Conservation (phyloP, 495 filamentous ascomycete genomes). For the Apiosordaria backusii region DNA sequence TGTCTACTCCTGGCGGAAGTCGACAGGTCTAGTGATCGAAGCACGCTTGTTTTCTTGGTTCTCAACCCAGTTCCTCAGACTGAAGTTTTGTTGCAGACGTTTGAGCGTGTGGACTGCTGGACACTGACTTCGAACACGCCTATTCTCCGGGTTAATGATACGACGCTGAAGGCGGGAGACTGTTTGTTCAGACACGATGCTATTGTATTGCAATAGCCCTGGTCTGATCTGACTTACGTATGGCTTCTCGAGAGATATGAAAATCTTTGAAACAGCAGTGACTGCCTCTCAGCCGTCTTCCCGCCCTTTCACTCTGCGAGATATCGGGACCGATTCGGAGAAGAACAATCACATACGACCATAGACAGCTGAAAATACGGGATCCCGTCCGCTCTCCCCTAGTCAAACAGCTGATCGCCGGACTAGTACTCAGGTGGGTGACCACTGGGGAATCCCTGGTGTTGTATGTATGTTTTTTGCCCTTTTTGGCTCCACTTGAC, state of each 20-base stretch:
- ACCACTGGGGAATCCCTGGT: no score
- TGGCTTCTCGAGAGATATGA: neutral
- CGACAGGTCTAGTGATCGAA: neutral
- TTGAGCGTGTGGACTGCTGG: neutral
- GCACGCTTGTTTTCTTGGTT: neutral
- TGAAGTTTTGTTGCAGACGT: neutral
- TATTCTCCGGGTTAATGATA: neutral
- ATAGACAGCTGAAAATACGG: slow-evolving; percentile 31
- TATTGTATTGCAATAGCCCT: neutral
- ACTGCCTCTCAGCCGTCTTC: no score
- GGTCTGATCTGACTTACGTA: neutral
- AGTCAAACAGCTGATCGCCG: slow-evolving; percentile 36
- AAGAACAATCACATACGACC: neutral
- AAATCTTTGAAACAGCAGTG: neutral
- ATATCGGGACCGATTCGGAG: neutral
- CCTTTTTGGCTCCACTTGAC: no score
- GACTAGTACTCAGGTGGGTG: no score
- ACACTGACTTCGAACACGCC: neutral
- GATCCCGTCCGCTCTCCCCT: slow-evolving; percentile 53
- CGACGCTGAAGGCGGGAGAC: neutral
- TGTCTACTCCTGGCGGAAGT: neutral
- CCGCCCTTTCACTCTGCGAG: no score
- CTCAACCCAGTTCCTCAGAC: neutral
- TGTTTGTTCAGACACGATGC: neutral
- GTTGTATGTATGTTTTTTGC: no score